Base-by-base conservation (phyloP, 768 basidiomycete species). In the Lyophyllum semitale region DNA sequence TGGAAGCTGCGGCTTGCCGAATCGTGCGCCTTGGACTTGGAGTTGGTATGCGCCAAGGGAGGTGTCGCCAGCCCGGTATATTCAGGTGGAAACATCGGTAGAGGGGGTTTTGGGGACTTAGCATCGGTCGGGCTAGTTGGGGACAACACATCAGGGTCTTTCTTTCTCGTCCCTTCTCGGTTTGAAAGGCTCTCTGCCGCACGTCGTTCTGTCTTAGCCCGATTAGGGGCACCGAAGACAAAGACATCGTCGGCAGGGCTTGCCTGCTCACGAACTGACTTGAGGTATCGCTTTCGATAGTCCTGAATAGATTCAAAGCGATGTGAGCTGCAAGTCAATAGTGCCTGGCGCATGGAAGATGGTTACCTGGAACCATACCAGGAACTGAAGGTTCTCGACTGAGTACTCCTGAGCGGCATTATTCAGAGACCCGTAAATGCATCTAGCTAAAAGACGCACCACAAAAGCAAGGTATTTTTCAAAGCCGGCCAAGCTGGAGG, bases 241-340 rank as follows among this genome's bases (percentile, higher is more conserved):
- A 65, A 64, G 41, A 70, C 68, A 22, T 59, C 62, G 8, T 66
- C 55, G 46, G 69, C 64, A 22, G 66, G 54, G 37, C 29, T 48
- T 44, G 53, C 18, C 32, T 66, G 60, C 30, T 56, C 40, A 25
- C 55, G 58, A 13, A 63, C 62, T 30, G 71, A 59, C n/a, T 64
- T 66, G 22, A 68, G 58, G 59, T 71, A 78, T 3, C 73, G 67
- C 23, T 62, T 45, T 41, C 68, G 68, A 59, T 78, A 77, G 54
- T 73, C 72, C 66, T 76, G 66, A 49, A 20, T 3, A 53, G 40
- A 33, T 26, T 20, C 15, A 23, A 23, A 9, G 40, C 20, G 13
- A 52, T 50, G 27, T 26, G 22, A 30, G n/a, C 30, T 25, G 65
- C 60, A 35, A 15, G 40, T 43, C 53, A 42, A 26, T 6, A 7